Percentiles rank a stretch among this genome's conserved stretches.
Conservation (phyloP, 352 stramenopile genomes). For the Globisporangium irregulare region DNA sequence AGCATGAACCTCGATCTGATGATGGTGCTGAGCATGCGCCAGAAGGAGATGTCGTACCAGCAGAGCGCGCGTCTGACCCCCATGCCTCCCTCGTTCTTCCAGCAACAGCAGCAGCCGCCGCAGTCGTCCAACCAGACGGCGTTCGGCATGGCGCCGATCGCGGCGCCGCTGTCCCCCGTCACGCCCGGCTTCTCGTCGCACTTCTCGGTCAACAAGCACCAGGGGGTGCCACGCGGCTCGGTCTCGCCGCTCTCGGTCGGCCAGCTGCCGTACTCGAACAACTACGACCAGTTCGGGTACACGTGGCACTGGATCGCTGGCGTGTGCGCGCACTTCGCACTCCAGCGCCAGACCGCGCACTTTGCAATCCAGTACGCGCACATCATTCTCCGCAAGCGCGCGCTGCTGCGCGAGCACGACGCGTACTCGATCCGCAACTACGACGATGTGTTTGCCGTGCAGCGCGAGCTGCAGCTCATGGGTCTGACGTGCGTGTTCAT, state of each 20-base stretch:
- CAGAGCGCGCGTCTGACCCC: constrained; percentile 39
- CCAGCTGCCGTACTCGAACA: constrained; percentile 37
- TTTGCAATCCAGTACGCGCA: constrained; percentile 77
- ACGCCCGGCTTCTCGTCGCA: constrained; percentile 12
- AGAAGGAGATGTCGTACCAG: constrained; percentile 82
- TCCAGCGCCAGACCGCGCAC: constrained; percentile 77
- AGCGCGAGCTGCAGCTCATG: constrained; percentile 58
- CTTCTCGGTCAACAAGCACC: constrained; percentile 9
- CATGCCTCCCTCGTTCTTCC: constrained; percentile 20
- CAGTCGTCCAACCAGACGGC: constrained; percentile 1
- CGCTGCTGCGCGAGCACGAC: constrained; percentile 32
- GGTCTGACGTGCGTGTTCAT: constrained; percentile 73
- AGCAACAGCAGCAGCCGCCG: background rate
- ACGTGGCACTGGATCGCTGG: constrained; percentile 76
- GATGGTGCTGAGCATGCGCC: constrained; percentile 77
- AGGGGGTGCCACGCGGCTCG: constrained; percentile 10
- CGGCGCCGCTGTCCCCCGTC: constrained; percentile 30
- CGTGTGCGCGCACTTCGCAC: constrained; percentile 59
- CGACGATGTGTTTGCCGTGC: constrained; percentile 48
- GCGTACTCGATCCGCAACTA: constrained; percentile 34
- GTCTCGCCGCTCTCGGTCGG: constrained; percentile 54
- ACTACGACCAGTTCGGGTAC: constrained; percentile 77
- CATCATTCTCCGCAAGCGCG: constrained; percentile 62
- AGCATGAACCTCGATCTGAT: constrained; percentile 54
- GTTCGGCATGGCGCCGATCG: constrained; percentile 14